Evolutionary conservation across 805 yeast genomes (phyloP), one percentile per base, ranked within the genome.

Genomic region (Yarrowia divulgata): DNA sequence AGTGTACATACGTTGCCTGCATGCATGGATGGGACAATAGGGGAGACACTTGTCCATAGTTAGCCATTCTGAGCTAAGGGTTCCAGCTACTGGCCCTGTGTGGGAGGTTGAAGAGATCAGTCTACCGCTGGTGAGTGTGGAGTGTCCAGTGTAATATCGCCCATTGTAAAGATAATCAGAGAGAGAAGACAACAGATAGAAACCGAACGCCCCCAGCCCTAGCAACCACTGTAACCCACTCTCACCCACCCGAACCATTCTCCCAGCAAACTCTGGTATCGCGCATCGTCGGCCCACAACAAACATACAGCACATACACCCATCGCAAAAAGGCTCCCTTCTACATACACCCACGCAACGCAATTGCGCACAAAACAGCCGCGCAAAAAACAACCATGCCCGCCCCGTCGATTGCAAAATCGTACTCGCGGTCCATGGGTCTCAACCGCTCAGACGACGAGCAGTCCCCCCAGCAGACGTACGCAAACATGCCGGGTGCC

Each of bases 351-450:
- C 46, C 49, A 57, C 64, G 49, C 64, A 54, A 52, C 58, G 43
- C 60, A 57, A 57, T 43, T 42, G 49, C 64, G 39, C 48, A 57
- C 19, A 29, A 42, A 57, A 42, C 64, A 35, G 48, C 23, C 9
- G 45, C 37, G 35, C 32, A n/a, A 58, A 43, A 43, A 43, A 19
- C 50, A 60, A 37, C 40, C 42, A 60, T 60, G 66, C 66, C 66
- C 42, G 66, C 66, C 35, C 66, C 66, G 66, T 60, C 66, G 66
- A 60, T 60, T 60, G 66, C 66, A 32, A 60, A 60, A 34, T 60
- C 66, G 66, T 60, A 60, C 52, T 60, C 66, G 52, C 66, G 66
- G 66, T 60, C 66, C n/a, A 60, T 60, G 66, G 66, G 66, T 32
- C 66, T 60, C 42, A 43, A 43, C 42, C 66, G 66, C 66, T 40